phyloP scores from a whole-genome alignment of 2,329 filamentous ascomycete genomes.

The Penicillium aurantiogriseum region DNA sequence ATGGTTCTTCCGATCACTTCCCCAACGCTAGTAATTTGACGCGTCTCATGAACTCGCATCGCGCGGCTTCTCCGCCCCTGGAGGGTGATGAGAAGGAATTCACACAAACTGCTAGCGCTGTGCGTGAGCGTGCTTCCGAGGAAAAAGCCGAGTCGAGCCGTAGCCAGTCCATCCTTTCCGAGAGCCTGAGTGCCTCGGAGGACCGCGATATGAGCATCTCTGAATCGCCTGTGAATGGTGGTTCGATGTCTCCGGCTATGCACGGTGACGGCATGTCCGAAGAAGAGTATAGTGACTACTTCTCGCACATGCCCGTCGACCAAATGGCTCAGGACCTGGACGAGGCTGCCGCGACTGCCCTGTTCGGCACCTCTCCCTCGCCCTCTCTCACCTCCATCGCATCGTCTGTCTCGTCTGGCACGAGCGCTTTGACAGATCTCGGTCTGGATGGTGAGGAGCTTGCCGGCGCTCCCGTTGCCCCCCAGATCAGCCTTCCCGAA shows the following conservation, averaged over 20 bases:
- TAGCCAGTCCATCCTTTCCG: conserved; percentile 37
- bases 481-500: conserved; percentile 34
- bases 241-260: conserved; percentile 31
- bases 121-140: conserved; percentile 59
- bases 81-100: conserved; percentile 97
- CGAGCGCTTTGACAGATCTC: conserved; percentile 37
- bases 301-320: conserved; percentile 30
- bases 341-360: conserved; percentile 34
- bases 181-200: conserved; percentile 44
- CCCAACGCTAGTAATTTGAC: conserved; percentile 57
- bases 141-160: conserved; percentile 35
- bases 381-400: conserved; percentile 43
- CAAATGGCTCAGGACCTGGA: conserved; percentile 32
- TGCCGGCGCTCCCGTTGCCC: conserved; percentile 21
- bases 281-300: conserved; percentile 37
- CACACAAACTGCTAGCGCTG: conserved; percentile 85
- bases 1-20: conserved; percentile 56
- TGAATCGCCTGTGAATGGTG: conserved; percentile 33
- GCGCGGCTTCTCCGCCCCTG: conserved; percentile 80
- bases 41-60: conserved; percentile 60
- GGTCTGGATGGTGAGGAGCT: conserved; percentile 29
- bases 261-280: conserved; percentile 31
- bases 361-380: conserved; percentile 45
- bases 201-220: conserved; percentile 29
- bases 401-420: conserved; percentile 44